These are phyloP conservation scores for Cryphonectria japonica DNA, from an alignment of 2,329 filamentous ascomycete species.

Conservation along the genomic window DNA sequence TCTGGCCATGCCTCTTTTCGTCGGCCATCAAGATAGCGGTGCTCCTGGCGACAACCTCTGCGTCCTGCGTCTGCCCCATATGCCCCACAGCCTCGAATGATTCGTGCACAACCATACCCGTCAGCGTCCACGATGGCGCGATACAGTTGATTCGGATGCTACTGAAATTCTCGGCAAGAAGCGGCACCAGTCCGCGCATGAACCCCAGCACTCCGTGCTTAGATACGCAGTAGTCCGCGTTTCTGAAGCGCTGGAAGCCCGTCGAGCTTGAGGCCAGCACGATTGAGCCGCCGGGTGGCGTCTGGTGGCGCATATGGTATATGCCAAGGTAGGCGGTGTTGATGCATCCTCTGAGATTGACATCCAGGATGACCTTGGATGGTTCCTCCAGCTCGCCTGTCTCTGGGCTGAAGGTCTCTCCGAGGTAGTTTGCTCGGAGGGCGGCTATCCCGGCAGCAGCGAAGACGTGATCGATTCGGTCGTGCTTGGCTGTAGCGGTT, in stretches of 20 bases:
- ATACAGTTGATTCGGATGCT: slow-evolving; percentile 57
- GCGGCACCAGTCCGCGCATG: slow-evolving; percentile 4
- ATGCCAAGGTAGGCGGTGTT: slow-evolving; percentile 15
- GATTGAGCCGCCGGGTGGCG: background rate
- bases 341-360: slow-evolving; percentile 15
- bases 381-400: slow-evolving; percentile 12
- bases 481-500: background rate
- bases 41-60: slow-evolving; percentile 51
- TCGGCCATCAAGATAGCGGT: slow-evolving; percentile 57
- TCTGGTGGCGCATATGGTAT: slow-evolving; percentile 13
- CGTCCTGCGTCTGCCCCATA: slow-evolving; percentile 47
- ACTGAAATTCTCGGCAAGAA: background rate
- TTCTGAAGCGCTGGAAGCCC: background rate
- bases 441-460: slow-evolving; percentile 16
- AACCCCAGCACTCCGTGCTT: slow-evolving; percentile 15
- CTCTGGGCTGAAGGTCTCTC: background rate
- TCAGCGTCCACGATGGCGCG: slow-evolving; percentile 59
- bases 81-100: slow-evolving; percentile 42
- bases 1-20: slow-evolving; percentile 50
- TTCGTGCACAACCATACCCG: slow-evolving; percentile 47
- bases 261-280: slow-evolving; percentile 1
- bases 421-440: background rate
- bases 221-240: slow-evolving; percentile 5
- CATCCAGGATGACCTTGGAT: background rate
- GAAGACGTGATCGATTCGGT: slow-evolving; percentile 16